Evolutionary conservation across 129 eudicot species (phyloP).

Genomic region (Flaveria ramosissima): DNA sequence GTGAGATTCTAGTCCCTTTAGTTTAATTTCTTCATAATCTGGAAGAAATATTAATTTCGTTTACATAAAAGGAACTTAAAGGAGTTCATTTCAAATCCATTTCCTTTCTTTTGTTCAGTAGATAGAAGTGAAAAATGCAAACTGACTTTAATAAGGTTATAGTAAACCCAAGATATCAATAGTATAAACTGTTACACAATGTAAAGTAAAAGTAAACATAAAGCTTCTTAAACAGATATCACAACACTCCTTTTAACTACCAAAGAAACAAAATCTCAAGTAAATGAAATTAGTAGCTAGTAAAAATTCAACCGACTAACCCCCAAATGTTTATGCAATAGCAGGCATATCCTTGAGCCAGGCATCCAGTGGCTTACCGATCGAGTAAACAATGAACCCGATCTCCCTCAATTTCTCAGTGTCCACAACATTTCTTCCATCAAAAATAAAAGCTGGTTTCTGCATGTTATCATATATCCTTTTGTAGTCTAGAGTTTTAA

Average conservation of each 20-base stretch:
- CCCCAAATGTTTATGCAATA: slow-evolving; percentile 45
- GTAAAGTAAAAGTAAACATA: slow-evolving; percentile 29
- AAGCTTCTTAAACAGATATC: slow-evolving; percentile 34
- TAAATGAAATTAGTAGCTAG: slow-evolving; percentile 34
- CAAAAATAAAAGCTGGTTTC: slow-evolving; percentile 83
- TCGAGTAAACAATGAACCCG: slow-evolving; percentile 83
- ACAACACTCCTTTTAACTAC: slow-evolving; percentile 27
- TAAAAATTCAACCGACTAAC: slow-evolving; percentile 31
- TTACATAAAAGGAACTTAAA: too few relatives aligned
- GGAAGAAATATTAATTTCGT: too few relatives aligned
- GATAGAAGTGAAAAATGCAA: background rate
- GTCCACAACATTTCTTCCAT: slow-evolving; percentile 75
- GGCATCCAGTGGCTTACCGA: slow-evolving; percentile 87
- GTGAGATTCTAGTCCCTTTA: too few relatives aligned
- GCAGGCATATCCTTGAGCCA: slow-evolving; percentile 97
- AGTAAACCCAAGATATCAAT: slow-evolving; percentile 19
- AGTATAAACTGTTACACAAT: slow-evolving; percentile 42
- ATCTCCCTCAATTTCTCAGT: slow-evolving; percentile 69
- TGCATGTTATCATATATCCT: slow-evolving; percentile 81
- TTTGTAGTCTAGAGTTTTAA: slow-evolving; percentile 75
- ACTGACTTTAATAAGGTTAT: background rate
- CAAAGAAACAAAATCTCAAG: slow-evolving; percentile 19
- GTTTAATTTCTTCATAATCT: too few relatives aligned
- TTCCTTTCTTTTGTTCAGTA: background rate
- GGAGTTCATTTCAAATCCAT: too few relatives aligned